Conservation (phyloP, 2,329 filamentous ascomycete species). For the Alternaria alternata region DNA sequence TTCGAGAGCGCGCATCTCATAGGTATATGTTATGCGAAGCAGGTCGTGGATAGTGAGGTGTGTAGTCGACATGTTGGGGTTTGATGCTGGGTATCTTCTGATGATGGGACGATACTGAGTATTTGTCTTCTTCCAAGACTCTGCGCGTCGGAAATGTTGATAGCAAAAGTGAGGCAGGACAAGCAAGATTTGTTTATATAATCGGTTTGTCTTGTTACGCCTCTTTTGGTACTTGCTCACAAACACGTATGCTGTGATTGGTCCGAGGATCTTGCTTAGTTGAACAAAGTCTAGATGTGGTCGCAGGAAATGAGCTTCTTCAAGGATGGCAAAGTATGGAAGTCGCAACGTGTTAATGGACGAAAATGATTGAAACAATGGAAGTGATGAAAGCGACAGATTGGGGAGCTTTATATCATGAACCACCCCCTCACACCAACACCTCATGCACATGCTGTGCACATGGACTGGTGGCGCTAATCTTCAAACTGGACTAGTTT, state of each 20-base stretch:
- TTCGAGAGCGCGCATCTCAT: constrained; percentile 38
- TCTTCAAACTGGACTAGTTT: constrained; percentile 6
- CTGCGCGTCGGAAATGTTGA: neutral
- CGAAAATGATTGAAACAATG: neutral
- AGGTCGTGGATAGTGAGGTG: constrained; percentile 43
- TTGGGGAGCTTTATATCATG: neutral
- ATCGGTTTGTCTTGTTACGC: constrained; percentile 9
- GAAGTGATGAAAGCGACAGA: neutral
- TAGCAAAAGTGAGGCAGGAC: neutral
- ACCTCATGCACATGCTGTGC: constrained; percentile 4
- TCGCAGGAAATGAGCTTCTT: neutral
- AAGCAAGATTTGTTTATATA: constrained; percentile 10
- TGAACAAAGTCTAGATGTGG: constrained; percentile 2
- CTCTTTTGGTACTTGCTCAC: constrained; percentile 24
- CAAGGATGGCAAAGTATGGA: neutral
- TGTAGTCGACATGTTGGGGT: constrained; percentile 42
- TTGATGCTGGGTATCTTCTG: neutral
- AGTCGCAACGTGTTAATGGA: neutral
- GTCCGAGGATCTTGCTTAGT: constrained; percentile 17
- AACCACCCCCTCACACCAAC: neutral
- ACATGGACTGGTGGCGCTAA: neutral
- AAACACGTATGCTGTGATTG: constrained; percentile 32
- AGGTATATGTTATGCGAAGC: constrained; percentile 46
- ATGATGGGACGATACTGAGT: neutral
- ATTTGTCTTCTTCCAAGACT: neutral